Evolutionary conservation across 176 grass and related monocot species (phyloP).

Genomic region (Eleusine coracana): DNA sequence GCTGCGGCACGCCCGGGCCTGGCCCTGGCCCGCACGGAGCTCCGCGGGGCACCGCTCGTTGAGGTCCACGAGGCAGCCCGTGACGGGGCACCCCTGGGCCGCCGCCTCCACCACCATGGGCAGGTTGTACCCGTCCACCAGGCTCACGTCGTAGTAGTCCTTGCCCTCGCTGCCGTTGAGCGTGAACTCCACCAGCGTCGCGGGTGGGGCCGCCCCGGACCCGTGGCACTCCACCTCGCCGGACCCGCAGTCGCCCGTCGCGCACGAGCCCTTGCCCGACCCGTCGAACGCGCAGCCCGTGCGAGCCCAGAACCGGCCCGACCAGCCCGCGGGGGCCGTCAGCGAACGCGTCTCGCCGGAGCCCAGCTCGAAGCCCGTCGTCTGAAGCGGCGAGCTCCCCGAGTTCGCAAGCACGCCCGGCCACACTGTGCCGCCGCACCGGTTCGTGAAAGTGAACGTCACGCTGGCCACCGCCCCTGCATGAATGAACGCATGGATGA

Average conservation of each 20-base stretch:
- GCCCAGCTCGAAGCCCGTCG: conserved; percentile 77
- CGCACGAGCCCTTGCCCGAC: conserved; percentile 59
- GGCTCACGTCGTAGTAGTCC: conserved; percentile 98
- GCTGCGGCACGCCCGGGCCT: conserved; percentile 61
- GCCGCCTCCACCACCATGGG: conserved; percentile 70
- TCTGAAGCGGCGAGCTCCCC: conserved; percentile 61
- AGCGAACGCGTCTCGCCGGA: conserved; percentile 59
- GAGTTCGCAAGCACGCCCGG: conserved; percentile 87
- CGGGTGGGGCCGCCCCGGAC: conserved; percentile 62
- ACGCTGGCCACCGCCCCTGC: conserved; percentile 44
- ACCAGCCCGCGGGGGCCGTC: conserved; percentile 68
- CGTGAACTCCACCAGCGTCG: conserved; percentile 83
- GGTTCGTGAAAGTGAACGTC: conserved; percentile 91
- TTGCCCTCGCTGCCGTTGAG: conserved; percentile 56
- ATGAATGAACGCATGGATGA: not conserved
- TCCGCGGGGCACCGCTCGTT: conserved; percentile 73
- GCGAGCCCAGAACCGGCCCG: conserved; percentile 91
- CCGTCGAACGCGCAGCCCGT: conserved; percentile 80
- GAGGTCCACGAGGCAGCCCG: conserved; percentile 74
- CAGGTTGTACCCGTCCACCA: conserved; percentile 96
- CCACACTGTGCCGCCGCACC: conserved; percentile 85
- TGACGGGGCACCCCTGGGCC: conserved; percentile 49
- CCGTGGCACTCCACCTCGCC: conserved; percentile 80
- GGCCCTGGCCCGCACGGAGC: conserved; percentile 52
- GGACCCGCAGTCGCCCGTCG: conserved; percentile 81